These are phyloP conservation scores for Podospora sp. DNA, from an alignment of 495 filamentous ascomycete species.

Conservation along the genomic window DNA sequence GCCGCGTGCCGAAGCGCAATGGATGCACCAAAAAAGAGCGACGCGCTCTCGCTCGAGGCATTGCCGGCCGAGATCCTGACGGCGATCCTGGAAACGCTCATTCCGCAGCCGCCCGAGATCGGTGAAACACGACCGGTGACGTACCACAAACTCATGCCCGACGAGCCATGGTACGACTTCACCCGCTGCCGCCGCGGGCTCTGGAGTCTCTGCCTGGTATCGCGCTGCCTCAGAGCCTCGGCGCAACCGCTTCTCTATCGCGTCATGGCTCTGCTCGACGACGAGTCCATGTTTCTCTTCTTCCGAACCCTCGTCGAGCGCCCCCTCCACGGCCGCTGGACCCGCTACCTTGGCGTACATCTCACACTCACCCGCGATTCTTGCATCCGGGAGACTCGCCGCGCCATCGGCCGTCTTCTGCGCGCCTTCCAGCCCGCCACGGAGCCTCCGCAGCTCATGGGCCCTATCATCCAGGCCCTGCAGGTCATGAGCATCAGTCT, in stretches of 20 bases:
- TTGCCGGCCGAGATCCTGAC: conserved; percentile 33
- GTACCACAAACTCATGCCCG: conserved; percentile 33
- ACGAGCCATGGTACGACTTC: conserved; percentile 39
- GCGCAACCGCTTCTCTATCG: conserved; percentile 37
- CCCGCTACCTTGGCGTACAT: conserved; percentile 36
- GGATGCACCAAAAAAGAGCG: background rate
- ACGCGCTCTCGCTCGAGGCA: conserved; percentile 14
- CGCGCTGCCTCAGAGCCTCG: conserved; percentile 22
- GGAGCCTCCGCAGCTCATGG: conserved; percentile 8
- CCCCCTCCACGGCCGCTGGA: conserved; percentile 26
- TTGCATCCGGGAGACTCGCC: conserved; percentile 31
- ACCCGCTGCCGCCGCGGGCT: conserved; percentile 36
- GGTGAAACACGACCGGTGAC: conserved; percentile 36
- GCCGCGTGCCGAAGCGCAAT: background rate
- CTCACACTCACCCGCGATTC: conserved; percentile 31
- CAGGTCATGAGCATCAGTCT: background rate
- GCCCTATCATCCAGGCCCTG: background rate
- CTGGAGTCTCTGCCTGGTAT: conserved; percentile 29
- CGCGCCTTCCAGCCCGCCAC: conserved; percentile 11
- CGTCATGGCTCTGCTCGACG: conserved; percentile 28
- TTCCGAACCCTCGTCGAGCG: conserved; percentile 34
- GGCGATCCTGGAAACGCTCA: conserved; percentile 29
- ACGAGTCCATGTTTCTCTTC: conserved; percentile 29
- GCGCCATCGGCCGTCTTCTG: conserved; percentile 19
- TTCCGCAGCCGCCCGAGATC: conserved; percentile 32